These are phyloP conservation scores for Pichia sp. DNA, from an alignment of 1,139 yeast genomes.

Conservation along the genomic window DNA sequence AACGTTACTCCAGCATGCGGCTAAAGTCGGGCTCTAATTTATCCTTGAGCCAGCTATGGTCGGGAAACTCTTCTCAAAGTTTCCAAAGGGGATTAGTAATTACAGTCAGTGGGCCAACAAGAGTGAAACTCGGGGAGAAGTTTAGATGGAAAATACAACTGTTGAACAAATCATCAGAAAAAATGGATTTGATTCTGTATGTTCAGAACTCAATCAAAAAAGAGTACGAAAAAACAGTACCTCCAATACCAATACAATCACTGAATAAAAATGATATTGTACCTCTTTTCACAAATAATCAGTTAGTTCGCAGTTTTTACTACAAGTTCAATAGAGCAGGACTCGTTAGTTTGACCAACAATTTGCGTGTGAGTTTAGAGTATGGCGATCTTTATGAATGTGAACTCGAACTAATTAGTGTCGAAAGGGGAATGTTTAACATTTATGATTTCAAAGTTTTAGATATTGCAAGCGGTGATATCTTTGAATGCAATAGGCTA, in stretches of 20 bases:
- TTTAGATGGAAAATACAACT: conserved; percentile 66
- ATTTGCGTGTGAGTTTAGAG: conserved; percentile 53
- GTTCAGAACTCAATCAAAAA: conserved; percentile 31
- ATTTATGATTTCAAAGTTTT: conserved; percentile 61
- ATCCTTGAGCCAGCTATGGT: conserved; percentile 31
- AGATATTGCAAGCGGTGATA: conserved; percentile 63
- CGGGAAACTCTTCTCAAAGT: conserved; percentile 10
- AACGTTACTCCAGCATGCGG: conserved; percentile 20
- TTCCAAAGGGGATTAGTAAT: conserved; percentile 43
- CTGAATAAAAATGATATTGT: conserved; percentile 23
- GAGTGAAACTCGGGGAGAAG: conserved; percentile 55
- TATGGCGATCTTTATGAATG: conserved; percentile 63
- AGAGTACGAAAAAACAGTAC: conserved; percentile 35
- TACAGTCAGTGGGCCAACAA: conserved; percentile 60
- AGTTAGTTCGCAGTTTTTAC: conserved; percentile 27
- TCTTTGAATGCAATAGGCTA: conserved; percentile 65
- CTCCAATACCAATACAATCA: conserved; percentile 31
- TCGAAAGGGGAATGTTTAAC: conserved; percentile 60
- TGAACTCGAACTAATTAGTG: conserved; percentile 54
- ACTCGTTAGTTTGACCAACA: conserved; percentile 59
- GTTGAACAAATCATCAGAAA: conserved; percentile 49
- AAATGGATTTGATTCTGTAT: conserved; percentile 40
- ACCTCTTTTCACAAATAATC: conserved; percentile 27
- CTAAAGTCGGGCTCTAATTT: conserved; percentile 35
- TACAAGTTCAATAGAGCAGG: conserved; percentile 36